Conservation (phyloP, 805 yeast genomes). For the Candida dendrica region DNA sequence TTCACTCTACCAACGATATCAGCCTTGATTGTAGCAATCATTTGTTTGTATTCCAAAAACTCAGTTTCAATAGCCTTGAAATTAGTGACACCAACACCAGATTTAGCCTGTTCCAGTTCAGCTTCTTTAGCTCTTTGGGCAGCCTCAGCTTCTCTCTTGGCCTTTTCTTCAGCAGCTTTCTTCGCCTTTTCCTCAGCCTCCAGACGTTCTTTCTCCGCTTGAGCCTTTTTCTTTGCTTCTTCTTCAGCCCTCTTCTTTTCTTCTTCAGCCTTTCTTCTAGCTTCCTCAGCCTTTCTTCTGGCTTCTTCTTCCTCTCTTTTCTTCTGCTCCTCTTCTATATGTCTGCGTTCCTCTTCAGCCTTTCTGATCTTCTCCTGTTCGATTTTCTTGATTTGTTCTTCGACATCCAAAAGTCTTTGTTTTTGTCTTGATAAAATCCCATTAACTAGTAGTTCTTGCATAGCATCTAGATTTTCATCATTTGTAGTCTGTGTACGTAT, state of each 20-base stretch:
- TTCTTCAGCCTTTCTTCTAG: slow-evolving; percentile 6
- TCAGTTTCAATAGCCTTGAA: slow-evolving; percentile 31
- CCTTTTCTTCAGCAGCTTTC: slow-evolving; percentile 10
- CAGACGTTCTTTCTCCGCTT: slow-evolving; percentile 13
- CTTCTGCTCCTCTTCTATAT: slow-evolving; percentile 11
- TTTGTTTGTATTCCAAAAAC: slow-evolving; percentile 41
- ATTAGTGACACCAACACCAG: slow-evolving; percentile 27
- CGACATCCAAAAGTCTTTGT: slow-evolving; percentile 5
- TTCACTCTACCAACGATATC: slow-evolving; percentile 51
- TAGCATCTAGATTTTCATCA: too few relatives aligned
- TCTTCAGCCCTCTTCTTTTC: slow-evolving; percentile 15
- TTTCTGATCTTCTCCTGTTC: slow-evolving; percentile 9
- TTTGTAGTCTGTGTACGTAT: too few relatives aligned
- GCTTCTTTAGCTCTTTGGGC: slow-evolving; percentile 15
- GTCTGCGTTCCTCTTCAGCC: neutral
- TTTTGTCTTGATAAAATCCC: slow-evolving; percentile 4
- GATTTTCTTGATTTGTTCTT: slow-evolving; percentile 8
- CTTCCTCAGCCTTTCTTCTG: slow-evolving; percentile 6
- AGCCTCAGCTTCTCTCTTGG: slow-evolving; percentile 12
- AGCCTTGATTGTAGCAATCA: slow-evolving; percentile 50
- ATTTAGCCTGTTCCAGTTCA: slow-evolving; percentile 15
- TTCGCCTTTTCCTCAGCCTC: slow-evolving; percentile 16
- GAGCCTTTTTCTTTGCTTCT: slow-evolving; percentile 19
- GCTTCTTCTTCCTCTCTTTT: slow-evolving; percentile 8
- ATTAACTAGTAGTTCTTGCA: neutral